A percentile compares a stretch with the other conserved stretches of the same genome.
Evolutionary conservation across 805 yeast genomes (phyloP).

Genomic region (Nakazawaea molendinolei): DNA sequence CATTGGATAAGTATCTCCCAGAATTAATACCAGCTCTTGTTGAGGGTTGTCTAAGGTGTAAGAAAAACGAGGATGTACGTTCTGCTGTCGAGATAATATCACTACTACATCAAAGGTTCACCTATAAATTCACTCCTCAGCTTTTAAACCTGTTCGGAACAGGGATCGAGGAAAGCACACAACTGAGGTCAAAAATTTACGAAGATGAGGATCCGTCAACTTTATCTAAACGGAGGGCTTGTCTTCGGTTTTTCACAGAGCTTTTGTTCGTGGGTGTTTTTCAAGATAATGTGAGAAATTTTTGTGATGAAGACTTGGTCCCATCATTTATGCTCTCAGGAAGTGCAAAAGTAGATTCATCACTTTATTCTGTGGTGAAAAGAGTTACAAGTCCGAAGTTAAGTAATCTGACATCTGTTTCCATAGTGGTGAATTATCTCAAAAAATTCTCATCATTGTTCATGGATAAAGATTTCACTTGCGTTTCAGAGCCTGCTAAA

Average conservation of each 20-base stretch:
- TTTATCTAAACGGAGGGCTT: constrained; percentile 34
- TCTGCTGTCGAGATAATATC: constrained; percentile 65
- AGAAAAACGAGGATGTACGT: constrained; percentile 47
- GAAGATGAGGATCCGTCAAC: constrained; percentile 40
- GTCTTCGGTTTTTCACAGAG: constrained; percentile 50
- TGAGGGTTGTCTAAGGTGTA: constrained; percentile 53
- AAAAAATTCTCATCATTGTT: constrained; percentile 37
- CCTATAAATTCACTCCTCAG: constrained; percentile 41
- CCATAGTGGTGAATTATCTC: constrained; percentile 40
- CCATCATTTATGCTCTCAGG: constrained; percentile 37
- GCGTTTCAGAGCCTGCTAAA: constrained; percentile 24
- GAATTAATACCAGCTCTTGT: constrained; percentile 59
- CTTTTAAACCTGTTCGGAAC: constrained; percentile 41
- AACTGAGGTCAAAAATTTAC: too few relatives aligned
- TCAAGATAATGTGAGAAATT: constrained; percentile 31
- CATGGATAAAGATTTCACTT: constrained; percentile 21
- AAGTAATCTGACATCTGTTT: constrained; percentile 19
- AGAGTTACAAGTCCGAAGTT: constrained; percentile 38
- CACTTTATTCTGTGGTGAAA: constrained; percentile 36
- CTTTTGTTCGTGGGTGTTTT: constrained; percentile 53
- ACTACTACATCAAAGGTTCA: constrained; percentile 73
- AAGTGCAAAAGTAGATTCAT: constrained; percentile 26
- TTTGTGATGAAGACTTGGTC: constrained; percentile 28
- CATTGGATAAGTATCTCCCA: constrained; percentile 67
- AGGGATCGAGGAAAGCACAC: too few relatives aligned